phyloP scores from a whole-genome alignment of 139 green algal species.

The Chlorella sp. region DNA sequence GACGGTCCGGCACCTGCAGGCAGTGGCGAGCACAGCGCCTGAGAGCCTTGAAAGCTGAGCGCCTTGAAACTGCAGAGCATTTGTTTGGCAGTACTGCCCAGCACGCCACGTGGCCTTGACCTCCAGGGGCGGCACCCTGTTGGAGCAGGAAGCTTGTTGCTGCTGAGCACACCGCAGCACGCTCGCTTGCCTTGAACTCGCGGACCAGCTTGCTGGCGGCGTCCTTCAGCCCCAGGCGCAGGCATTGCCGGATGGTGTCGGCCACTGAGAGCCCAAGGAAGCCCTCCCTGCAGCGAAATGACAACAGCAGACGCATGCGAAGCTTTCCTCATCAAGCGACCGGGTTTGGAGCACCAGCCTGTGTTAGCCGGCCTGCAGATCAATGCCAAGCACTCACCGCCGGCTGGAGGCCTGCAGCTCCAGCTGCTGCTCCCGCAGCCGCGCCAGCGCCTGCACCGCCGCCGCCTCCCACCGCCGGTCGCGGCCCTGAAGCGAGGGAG shows the following conservation, averaged over 20 bases:
- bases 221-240: conserved; percentile 44
- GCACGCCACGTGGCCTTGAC: too few species aligned
- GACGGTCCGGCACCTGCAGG: conserved; percentile 32
- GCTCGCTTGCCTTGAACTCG: conserved; percentile 41
- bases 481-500: background rate
- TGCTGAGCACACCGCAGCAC: too few species aligned
- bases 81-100: too few species aligned
- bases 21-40: background rate
- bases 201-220: conserved; percentile 28
- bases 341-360: too few species aligned
- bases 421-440: conserved; percentile 39
- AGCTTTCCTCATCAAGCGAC: too few species aligned
- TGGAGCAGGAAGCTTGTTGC: too few species aligned
- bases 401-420: conserved; percentile 26
- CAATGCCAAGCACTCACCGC: conserved; percentile 5
- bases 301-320: too few species aligned
- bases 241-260: conserved; percentile 44
- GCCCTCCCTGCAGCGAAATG: conserved; percentile 20
- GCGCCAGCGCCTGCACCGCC: conserved; percentile 22
- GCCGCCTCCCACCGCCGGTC: conserved; percentile 38
- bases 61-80: too few species aligned
- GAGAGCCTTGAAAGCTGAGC: too few species aligned
- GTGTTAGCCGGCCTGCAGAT: too few species aligned
- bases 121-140: too few species aligned
- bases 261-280: conserved; percentile 45